Base-by-base conservation (phyloP, 805 yeast genomes). In the Komagataella mondaviorum region DNA sequence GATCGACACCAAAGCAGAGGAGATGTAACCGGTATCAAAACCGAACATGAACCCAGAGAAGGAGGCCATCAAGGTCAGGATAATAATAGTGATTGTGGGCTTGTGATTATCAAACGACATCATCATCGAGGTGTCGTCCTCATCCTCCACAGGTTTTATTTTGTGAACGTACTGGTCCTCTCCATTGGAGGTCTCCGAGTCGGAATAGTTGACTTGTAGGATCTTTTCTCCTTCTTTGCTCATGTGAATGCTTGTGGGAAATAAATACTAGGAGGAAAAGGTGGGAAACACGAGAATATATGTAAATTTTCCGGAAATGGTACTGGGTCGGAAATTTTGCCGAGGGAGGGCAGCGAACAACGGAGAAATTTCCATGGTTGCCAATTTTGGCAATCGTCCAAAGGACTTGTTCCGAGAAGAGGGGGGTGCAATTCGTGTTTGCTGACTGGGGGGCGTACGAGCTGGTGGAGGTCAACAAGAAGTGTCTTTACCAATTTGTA, bases 31-130 rank as follows among this genome's bases (percentile, higher is more conserved):
- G 0, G 98, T 91, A 66, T 91, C 99, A 63, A 91, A 91, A 58
- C 99, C 99, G 68, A 91, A 91, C 88, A 91, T 80, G 68, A 90
- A 88, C 1, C 98, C 98, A 0, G 96, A 89, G 55, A 91, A 83
- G 6, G 96, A 89, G 0, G 96, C 80, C 23, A 82, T 81, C 49
- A 82, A 71, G 0, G 96, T 86, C 50, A 89, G 67, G 23, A 77
- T 67, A 22, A 88, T 69, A 49, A 89, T 88, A 59, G 86, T 67
- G 6, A 72, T 66, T 8, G 93, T 75, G 3, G 87, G 82, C 52
- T 68, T 73, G 10, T 76, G 72, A 58, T 73, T 72, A 51, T 68
- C 67, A 64, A 77, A 68, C 0, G 76, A 69, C 62, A 73, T 69
- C 57, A 74, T 60, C 47, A 72, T 68, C 3, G 78, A 72, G 1